phyloP scores from a whole-genome alignment of 257 asterid genomes.

The Buddleja alternifolia region DNA sequence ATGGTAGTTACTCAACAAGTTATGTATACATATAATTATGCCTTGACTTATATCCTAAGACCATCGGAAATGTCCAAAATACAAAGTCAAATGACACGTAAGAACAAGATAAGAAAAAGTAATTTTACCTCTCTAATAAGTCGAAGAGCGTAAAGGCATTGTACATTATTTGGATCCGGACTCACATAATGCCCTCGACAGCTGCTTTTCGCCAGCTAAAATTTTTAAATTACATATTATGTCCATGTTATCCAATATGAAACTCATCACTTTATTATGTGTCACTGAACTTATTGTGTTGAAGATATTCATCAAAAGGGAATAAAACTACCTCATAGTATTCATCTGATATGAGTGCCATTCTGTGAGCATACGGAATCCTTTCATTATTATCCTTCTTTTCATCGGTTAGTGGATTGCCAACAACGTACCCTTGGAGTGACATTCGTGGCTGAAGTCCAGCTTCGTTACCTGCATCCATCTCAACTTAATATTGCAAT shows the following conservation, averaged over 20 bases:
- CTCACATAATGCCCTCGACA: slow-evolving; percentile 31
- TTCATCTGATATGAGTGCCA: slow-evolving; percentile 56
- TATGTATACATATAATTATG: too few species aligned
- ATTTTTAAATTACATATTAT: not conserved
- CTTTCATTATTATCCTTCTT: slow-evolving; percentile 30
- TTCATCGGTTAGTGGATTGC: slow-evolving; percentile 28
- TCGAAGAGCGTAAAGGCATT: slow-evolving; percentile 30
- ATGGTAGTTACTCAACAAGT: too few species aligned
- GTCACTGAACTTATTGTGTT: too few species aligned
- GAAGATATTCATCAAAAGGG: not conserved
- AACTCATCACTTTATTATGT: too few species aligned
- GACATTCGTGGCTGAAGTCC: slow-evolving; percentile 44
- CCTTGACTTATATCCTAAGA: not conserved
- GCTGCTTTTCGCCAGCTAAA: slow-evolving; percentile 35
- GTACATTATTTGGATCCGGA: slow-evolving; percentile 24
- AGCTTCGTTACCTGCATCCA: slow-evolving; percentile 51
- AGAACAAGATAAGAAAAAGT: not conserved
- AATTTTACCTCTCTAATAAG: slow-evolving; percentile 12
- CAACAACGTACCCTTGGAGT: slow-evolving; percentile 48
- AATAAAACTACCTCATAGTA: slow-evolving; percentile 39
- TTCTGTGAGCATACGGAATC: slow-evolving; percentile 50
- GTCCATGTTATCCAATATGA: not conserved
- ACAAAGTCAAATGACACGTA: not conserved
- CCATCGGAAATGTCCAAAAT: not conserved
- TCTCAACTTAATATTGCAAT: too few species aligned